A percentile compares a stretch with the other conserved stretches of the same genome.
Evolutionary conservation across 768 basidiomycete genomes (phyloP).

Genomic region (Termitomyces heimii): DNA sequence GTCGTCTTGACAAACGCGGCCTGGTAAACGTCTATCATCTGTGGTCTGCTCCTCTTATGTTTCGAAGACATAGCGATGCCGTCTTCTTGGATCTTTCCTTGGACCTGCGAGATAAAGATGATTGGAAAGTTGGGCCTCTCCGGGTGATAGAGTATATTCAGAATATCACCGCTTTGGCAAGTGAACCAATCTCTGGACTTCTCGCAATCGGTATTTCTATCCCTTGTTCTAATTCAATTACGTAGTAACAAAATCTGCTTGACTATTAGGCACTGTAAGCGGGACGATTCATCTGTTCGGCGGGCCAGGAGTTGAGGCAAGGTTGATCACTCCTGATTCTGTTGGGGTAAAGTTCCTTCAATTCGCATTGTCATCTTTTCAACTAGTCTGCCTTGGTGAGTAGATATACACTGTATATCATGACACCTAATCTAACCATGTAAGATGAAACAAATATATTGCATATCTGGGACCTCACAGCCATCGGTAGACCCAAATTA

Average conservation of each 20-base stretch:
- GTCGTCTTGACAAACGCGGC: background rate
- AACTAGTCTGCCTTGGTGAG: constrained; percentile 60
- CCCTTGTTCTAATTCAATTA: background rate
- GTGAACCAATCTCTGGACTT: constrained; percentile 55
- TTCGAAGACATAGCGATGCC: constrained; percentile 28
- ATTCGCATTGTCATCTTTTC: constrained; percentile 49
- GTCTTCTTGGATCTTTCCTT: constrained; percentile 48
- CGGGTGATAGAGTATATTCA: constrained; percentile 43
- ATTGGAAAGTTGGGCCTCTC: constrained; percentile 52
- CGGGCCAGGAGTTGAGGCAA: constrained; percentile 53
- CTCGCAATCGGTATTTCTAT: constrained; percentile 50
- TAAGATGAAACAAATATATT: constrained; percentile 50
- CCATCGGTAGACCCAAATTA: constrained; percentile 46
- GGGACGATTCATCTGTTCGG: constrained; percentile 68
- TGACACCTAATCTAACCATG: background rate
- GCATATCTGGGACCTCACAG: constrained; percentile 55
- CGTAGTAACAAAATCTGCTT: background rate
- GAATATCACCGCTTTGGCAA: constrained; percentile 46
- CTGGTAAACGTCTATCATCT: constrained; percentile 3
- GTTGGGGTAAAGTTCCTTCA: constrained; percentile 52
- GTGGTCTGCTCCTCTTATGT: constrained; percentile 32
- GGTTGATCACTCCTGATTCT: constrained; percentile 39
- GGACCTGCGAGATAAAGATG: constrained; percentile 46
- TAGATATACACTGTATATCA: background rate
- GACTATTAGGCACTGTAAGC: constrained; percentile 49